These are phyloP conservation scores for Dothideomycetes sp. DNA, from an alignment of 2,329 filamentous ascomycete genomes.

Conservation along the genomic window DNA sequence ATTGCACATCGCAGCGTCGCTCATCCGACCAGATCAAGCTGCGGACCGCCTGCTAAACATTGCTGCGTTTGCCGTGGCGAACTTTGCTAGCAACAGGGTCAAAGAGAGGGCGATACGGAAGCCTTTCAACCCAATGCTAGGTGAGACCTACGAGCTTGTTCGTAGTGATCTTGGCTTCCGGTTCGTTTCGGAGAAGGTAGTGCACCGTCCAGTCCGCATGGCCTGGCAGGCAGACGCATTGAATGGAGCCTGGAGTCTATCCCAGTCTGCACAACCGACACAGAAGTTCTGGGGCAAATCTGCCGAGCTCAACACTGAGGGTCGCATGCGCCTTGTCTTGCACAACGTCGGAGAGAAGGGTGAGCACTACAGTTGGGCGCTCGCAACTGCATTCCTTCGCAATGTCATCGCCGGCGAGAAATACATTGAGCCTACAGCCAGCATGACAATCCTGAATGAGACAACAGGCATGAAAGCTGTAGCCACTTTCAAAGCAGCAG, in stretches of 20 bases:
- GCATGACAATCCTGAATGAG: slow-evolving; percentile 78
- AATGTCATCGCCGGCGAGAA: slow-evolving; percentile 98
- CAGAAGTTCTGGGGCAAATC: slow-evolving; percentile 99
- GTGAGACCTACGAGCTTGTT: slow-evolving; percentile 89
- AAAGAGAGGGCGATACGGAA: slow-evolving; percentile 91
- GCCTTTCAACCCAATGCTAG: slow-evolving; percentile 92
- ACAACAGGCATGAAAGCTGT: slow-evolving; percentile 70
- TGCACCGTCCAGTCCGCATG: slow-evolving; percentile 81
- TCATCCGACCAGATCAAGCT: slow-evolving; percentile 39
- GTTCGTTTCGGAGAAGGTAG: slow-evolving; percentile 90
- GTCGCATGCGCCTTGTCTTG: slow-evolving; percentile 67
- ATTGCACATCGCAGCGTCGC: slow-evolving; percentile 59
- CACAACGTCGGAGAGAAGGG: slow-evolving; percentile 32
- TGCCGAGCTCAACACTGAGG: slow-evolving; percentile 86
- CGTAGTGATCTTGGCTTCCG: slow-evolving; percentile 80
- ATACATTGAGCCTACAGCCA: slow-evolving; percentile 89
- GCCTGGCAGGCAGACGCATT: slow-evolving; percentile 76
- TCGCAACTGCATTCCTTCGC: slow-evolving; percentile 80
- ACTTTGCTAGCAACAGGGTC: slow-evolving; percentile 68
- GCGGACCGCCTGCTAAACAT: slow-evolving; percentile 73
- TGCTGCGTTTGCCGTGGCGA: slow-evolving; percentile 80
- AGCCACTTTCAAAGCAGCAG: slow-evolving; percentile 87
- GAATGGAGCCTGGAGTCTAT: slow-evolving; percentile 61
- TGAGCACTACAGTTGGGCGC: slow-evolving; percentile 63
- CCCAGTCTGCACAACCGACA: slow-evolving; percentile 75